A percentile compares a stretch with the other conserved stretches of the same genome.
Evolutionary conservation across 2,329 filamentous ascomycete species (phyloP).

Genomic region (Paecilomyces dactylethromorphus): DNA sequence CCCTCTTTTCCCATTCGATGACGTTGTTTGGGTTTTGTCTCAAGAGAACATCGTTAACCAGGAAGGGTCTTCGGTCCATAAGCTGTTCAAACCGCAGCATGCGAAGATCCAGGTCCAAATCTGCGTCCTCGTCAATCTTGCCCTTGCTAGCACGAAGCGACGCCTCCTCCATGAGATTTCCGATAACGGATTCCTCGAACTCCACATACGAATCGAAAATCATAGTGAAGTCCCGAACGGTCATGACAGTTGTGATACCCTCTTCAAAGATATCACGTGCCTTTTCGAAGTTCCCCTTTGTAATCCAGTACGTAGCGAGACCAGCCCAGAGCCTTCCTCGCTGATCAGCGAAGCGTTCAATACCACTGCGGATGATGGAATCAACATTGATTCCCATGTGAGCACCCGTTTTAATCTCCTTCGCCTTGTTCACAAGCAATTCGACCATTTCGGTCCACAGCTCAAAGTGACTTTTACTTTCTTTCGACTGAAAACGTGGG

Average conservation of each 20-base stretch:
- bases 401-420: conserved; percentile 72
- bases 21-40: conserved; percentile 97
- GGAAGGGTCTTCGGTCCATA: conserved; percentile 92
- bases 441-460: conserved; percentile 98
- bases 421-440: conserved; percentile 82
- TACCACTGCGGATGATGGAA: conserved; percentile 85
- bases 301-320: conserved; percentile 93
- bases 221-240: conserved; percentile 91
- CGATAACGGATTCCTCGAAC: conserved; percentile 94
- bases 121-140: conserved; percentile 70
- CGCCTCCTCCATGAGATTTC: conserved; percentile 82
- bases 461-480: conserved; percentile 91
- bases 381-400: conserved; percentile 85
- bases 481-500: conserved; percentile 81
- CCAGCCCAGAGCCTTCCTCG: conserved; percentile 92
- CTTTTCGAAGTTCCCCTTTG: conserved; percentile 83
- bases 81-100: conserved; percentile 98
- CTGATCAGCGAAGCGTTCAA: conserved; percentile 85
- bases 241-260: conserved; percentile 96
- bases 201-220: conserved; percentile 96
- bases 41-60: conserved; percentile 90
- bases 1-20: conserved; percentile 92
- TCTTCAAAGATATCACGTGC: conserved; percentile 93
- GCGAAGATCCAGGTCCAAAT: conserved; percentile 89
- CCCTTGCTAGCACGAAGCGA: conserved; percentile 73